Evolutionary conservation across 306 rosid genomes (phyloP).

Genomic region (Casuarina glauca): DNA sequence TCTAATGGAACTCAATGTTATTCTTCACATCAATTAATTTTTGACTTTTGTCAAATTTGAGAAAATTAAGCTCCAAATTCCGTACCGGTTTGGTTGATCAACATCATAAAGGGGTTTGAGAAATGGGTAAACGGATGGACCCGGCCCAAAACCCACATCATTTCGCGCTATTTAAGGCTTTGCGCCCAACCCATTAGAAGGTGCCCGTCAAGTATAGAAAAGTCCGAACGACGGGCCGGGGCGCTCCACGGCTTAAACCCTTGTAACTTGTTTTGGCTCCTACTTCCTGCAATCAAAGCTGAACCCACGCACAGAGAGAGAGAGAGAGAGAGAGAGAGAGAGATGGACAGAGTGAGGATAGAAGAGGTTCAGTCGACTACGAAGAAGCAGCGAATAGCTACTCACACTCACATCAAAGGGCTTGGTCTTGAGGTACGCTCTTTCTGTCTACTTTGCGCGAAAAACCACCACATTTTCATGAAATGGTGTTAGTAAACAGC

Average conservation of each 20-base stretch:
- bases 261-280: background rate
- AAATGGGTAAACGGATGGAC: no score
- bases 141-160: no score
- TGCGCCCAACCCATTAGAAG: no score
- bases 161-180: no score
- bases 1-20: no score
- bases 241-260: background rate
- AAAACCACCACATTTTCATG: background rate
- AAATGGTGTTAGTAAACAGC: background rate
- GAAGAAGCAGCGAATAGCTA: slow-evolving; percentile 71
- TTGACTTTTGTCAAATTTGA: no score
- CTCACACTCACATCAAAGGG: slow-evolving; percentile 82
- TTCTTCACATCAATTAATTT: no score
- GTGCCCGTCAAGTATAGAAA: no score
- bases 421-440: slow-evolving; percentile 79
- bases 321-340: background rate
- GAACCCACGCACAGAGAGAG: background rate
- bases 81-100: no score
- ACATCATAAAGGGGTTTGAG: no score
- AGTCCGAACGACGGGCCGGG: background rate
- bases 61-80: no score
- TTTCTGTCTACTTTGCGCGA: background rate
- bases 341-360: slow-evolving; percentile 63
- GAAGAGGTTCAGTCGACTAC: slow-evolving; percentile 92
- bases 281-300: background rate